These are phyloP conservation scores for Juncus inflexus DNA, from an alignment of 176 grass and related monocot genomes.

Conservation along the genomic window DNA sequence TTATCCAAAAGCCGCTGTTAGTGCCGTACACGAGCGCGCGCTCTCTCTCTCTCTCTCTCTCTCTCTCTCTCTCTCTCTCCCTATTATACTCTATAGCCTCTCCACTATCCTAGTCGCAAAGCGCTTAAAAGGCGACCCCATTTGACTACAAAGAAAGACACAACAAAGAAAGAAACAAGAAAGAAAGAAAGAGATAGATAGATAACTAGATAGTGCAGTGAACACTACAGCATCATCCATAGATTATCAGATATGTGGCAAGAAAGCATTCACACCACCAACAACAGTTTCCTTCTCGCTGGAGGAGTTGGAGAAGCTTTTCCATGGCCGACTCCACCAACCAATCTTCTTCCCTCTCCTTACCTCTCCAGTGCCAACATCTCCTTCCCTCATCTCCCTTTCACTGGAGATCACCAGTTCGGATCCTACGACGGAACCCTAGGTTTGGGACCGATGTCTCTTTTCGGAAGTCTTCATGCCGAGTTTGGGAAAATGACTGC, in stretches of 20 bases:
- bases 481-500: constrained; percentile 83
- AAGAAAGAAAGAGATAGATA: constrained; percentile 16
- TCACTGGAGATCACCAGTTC: constrained; percentile 29
- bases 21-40: constrained; percentile 58
- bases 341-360: constrained; percentile 26
- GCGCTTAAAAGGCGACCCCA: constrained; percentile 53
- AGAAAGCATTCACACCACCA: constrained; percentile 54
- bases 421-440: constrained; percentile 32
- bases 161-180: constrained; percentile 21
- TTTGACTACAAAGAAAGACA: constrained; percentile 58
- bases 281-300: constrained; percentile 36
- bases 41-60: not conserved
- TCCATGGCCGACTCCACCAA: constrained; percentile 40
- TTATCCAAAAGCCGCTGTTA: constrained; percentile 20
- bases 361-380: constrained; percentile 10
- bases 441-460: constrained; percentile 37
- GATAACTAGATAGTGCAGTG: constrained; percentile 21
- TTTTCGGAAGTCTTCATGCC: constrained; percentile 72
- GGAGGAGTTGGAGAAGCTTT: constrained; percentile 24
- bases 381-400: constrained; percentile 30
- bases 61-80: constrained; percentile 38
- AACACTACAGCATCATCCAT: constrained; percentile 15
- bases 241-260: constrained; percentile 51
- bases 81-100: constrained; percentile 25
- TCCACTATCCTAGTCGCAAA: constrained; percentile 27